Evolutionary conservation across 768 basidiomycete species (phyloP), one percentile per base, ranked within the genome.

Genomic region (Macrocybe gigantea): DNA sequence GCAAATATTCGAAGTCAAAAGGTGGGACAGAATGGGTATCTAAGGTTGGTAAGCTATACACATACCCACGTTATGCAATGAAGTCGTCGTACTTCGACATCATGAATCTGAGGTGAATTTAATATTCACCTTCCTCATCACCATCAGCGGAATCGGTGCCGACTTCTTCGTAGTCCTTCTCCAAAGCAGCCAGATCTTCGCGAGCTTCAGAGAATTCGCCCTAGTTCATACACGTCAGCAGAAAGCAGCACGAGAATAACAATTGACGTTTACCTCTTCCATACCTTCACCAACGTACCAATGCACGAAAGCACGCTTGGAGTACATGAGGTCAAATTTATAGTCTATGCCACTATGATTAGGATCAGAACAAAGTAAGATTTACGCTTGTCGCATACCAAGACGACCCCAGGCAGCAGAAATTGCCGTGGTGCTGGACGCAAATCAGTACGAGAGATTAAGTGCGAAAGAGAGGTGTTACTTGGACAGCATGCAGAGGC

Each of bases 211-310:
- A 93, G 72, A 97, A 97, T 72, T 98, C 95, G 68, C 95, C 95
- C 74, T 81, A 43, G n/a, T 47, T 39, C 7, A 6, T 3, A 31
- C 6, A 39, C 12, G 22, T 3, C 7, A 38, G 46, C 30, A 46
- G 34, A 37, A 12, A 54, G 33, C 12, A 48, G 36, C 12, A 47
- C 43, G 44, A 4, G 22, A 12, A 12, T 33, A 31, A 1, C 15
- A 10, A 33, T 22, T 22, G 22, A 2, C 9, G 14, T 52, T 73
- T 51, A 61, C 80, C 76, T 98, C 95, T 65, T 97, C 95, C 95
- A 98, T 97, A 75, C 95, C 95, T 72, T 98, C 94, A 63, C 94
- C 94, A 53, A 96, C 94, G 61, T 94, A 95, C 93, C 92, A 88
- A 66, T 89, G 86, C 22, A 88, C 85, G 54, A 91, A 91, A 41